A percentile compares a stretch with the other conserved stretches of the same genome.
These are phyloP conservation scores for Cystofilobasidium macerans DNA, from an alignment of 768 basidiomycete genomes.

Conservation along the genomic window DNA sequence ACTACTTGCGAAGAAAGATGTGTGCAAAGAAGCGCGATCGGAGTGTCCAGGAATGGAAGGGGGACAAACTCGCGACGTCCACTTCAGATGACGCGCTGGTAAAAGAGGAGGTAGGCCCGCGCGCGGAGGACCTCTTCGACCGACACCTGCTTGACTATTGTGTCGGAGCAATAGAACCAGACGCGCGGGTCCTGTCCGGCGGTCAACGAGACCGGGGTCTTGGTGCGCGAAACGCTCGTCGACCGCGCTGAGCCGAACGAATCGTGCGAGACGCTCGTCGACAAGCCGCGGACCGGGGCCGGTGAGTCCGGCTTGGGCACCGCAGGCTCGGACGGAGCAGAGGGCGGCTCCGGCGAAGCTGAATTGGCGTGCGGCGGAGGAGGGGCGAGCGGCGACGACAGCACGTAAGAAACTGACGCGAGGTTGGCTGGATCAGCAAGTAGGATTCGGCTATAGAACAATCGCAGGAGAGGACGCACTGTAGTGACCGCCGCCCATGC, in stretches of 20 bases:
- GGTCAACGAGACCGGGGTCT: too few relatives aligned
- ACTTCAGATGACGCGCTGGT: conserved; percentile 54
- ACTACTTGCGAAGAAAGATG: too few relatives aligned
- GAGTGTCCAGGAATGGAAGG: too few relatives aligned
- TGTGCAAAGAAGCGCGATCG: too few relatives aligned
- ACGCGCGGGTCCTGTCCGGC: conserved; percentile 42
- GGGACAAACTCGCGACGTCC: too few relatives aligned
- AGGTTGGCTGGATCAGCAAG: neutral
- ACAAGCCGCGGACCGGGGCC: neutral
- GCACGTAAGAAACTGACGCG: conserved; percentile 27
- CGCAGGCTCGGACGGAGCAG: neutral
- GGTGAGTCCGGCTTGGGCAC: neutral
- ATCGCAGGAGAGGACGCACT: conserved; percentile 46
- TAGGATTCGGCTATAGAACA: neutral
- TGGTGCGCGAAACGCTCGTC: too few relatives aligned
- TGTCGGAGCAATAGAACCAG: conserved; percentile 92
- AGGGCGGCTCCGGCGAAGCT: conserved; percentile 23
- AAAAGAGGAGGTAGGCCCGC: conserved; percentile 91
- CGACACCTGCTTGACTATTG: conserved; percentile 63
- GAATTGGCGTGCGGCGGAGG: conserved; percentile 12
- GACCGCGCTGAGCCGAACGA: neutral
- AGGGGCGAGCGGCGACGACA: conserved; percentile 20
- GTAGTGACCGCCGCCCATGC: conserved; percentile 85
- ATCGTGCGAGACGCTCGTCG: neutral
- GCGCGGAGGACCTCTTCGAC: conserved; percentile 81